phyloP scores from a whole-genome alignment of 73 alveolate genomes.

The Paramecium caudatum region DNA sequence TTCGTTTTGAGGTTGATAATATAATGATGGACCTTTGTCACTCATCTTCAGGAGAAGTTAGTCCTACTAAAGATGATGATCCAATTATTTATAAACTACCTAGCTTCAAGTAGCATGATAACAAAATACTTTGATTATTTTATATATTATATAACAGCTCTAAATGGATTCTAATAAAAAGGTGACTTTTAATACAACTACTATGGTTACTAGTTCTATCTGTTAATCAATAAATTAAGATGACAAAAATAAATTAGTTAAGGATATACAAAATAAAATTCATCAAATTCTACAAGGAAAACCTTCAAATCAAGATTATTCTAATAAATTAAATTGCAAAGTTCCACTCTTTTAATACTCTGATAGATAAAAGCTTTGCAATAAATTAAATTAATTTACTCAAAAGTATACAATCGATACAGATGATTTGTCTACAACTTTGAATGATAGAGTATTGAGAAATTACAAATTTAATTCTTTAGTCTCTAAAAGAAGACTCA shows the following conservation, averaged over 20 bases:
- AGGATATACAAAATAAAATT: conserved; percentile 13
- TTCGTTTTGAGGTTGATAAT: neutral
- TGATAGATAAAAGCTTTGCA: neutral
- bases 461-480: neutral
- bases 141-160: neutral
- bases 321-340: neutral
- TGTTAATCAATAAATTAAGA: neutral
- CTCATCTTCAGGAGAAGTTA: conserved; percentile 15
- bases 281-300: conserved; percentile 1
- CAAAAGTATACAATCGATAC: neutral
- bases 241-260: conserved; percentile 1
- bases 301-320: neutral
- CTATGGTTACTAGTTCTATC: neutral
- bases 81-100: neutral
- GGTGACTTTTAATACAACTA: conserved; percentile 41
- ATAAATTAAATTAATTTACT: conserved; percentile 1
- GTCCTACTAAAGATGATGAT: conserved; percentile 26
- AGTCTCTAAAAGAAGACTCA: neutral
- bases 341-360: neutral
- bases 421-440: neutral
- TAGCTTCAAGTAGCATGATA: neutral
- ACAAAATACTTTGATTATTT: neutral
- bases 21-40: neutral
- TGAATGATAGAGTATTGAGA: neutral
- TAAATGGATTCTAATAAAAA: conserved; percentile 14